A percentile compares a stretch with the other conserved stretches of the same genome.
Evolutionary conservation across 768 basidiomycete species (phyloP).

Genomic region (Candolleomyces efflorescens): DNA sequence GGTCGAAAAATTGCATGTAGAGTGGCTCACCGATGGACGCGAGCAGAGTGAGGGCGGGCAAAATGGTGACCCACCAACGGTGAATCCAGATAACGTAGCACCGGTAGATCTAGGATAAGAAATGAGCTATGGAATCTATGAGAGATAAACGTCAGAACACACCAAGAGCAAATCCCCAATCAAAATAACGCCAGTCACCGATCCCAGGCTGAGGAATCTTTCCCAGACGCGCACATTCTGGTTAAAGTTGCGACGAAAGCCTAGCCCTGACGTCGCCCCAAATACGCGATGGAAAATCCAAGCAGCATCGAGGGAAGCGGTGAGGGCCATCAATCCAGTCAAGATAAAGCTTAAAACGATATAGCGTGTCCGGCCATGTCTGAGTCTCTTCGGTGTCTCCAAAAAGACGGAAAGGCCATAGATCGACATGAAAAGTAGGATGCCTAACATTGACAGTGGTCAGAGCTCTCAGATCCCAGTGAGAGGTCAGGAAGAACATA

Average conservation of each 20-base stretch:
- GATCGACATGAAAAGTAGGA: not conserved
- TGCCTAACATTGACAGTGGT: not conserved
- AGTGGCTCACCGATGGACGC: not conserved
- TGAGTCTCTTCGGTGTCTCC: not conserved
- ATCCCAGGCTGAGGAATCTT: not conserved
- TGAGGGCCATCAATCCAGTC: not conserved
- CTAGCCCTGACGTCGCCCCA: not conserved
- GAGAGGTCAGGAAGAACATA: not conserved
- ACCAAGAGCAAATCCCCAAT: not conserved
- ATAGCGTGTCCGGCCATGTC: not conserved
- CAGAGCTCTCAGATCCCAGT: too few species aligned
- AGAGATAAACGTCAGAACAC: not conserved
- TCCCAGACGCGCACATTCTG: not conserved
- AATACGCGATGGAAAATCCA: not conserved
- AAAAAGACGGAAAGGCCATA: not conserved
- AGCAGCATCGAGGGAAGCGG: not conserved
- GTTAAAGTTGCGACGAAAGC: not conserved
- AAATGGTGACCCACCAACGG: not conserved
- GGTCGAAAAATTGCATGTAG: not conserved
- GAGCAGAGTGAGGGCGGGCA: not conserved
- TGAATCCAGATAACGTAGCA: conserved; percentile 1
- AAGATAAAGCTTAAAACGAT: not conserved
- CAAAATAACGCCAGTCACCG: not conserved
- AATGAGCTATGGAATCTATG: too few species aligned
- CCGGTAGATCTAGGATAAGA: not conserved